Percentiles rank a stretch among this genome's conserved stretches.
Conservation (phyloP, 441 rosid genomes). For the Adansonia gregorii region DNA sequence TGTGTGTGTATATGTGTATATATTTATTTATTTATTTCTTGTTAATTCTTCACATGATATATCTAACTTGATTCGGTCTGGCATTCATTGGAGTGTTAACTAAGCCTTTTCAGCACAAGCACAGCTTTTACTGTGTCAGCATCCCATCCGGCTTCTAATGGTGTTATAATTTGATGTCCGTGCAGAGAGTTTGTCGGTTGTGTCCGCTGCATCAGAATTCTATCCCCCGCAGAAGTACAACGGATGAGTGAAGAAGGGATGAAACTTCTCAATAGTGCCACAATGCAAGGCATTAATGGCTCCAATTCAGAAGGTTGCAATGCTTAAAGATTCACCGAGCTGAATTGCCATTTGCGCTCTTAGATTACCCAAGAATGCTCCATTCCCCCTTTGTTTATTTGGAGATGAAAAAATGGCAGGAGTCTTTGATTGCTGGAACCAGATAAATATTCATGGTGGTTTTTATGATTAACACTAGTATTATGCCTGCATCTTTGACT, state of each 20-base stretch:
- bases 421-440: not conserved
- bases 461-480: not conserved
- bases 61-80: too few relatives aligned
- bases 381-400: too few relatives aligned
- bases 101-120: too few relatives aligned
- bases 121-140: too few relatives aligned
- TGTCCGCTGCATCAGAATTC: conserved; percentile 92
- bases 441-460: not conserved
- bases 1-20: too few relatives aligned
- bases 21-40: not conserved
- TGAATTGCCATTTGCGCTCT: conserved; percentile 21
- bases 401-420: not conserved
- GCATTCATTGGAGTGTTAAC: too few relatives aligned
- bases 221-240: conserved; percentile 92
- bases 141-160: conserved; percentile 7
- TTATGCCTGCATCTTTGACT: not conserved
- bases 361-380: not conserved
- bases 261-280: conserved; percentile 82
- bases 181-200: conserved; percentile 93
- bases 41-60: not conserved
- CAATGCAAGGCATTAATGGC: conserved; percentile 53
- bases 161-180: conserved; percentile 8
- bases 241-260: conserved; percentile 99
- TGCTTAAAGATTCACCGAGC: conserved; percentile 14
- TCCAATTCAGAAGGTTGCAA: conserved; percentile 38